Conservation (phyloP, 2,329 filamentous ascomycete genomes). For the Fusarium acutatum region DNA sequence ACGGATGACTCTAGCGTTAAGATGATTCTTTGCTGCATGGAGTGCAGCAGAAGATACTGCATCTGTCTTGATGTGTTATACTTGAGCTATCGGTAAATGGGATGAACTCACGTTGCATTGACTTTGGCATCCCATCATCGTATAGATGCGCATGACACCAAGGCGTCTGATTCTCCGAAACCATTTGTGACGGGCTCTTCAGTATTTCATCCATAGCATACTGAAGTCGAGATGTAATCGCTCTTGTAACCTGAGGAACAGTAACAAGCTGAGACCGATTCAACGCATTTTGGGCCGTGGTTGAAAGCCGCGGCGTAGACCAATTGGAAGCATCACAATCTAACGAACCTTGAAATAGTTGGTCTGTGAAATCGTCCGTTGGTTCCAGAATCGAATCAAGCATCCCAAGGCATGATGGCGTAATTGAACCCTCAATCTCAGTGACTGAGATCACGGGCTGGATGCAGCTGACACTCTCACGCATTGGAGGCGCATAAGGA, state of each 20-base stretch:
- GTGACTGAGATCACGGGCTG: fast-evolving
- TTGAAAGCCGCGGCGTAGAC: fast-evolving
- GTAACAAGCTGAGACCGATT: not conserved
- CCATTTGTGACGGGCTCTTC: not conserved
- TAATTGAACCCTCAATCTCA: fast-evolving
- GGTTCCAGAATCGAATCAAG: not conserved
- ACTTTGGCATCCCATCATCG: not conserved
- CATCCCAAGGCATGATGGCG: not conserved
- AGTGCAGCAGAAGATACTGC: not conserved
- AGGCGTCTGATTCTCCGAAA: not conserved
- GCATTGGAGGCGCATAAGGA: not conserved
- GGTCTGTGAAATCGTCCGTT: not conserved
- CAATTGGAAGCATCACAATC: not conserved
- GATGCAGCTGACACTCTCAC: not conserved
- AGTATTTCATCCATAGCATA: not conserved
- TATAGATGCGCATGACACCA: not conserved
- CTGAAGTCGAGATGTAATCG: not conserved
- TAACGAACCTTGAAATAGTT: not conserved
- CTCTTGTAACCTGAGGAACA: not conserved
- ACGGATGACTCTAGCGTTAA: not conserved
- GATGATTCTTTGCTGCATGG: not conserved
- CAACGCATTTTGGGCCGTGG: not conserved
- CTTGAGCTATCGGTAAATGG: fast-evolving
- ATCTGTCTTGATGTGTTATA: not conserved
- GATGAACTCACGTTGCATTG: not conserved